Evolutionary conservation across 23 red algal genomes (phyloP), one percentile per base, ranked within the genome.

Genomic region (Cyanidiococcus yangmingshanensis): DNA sequence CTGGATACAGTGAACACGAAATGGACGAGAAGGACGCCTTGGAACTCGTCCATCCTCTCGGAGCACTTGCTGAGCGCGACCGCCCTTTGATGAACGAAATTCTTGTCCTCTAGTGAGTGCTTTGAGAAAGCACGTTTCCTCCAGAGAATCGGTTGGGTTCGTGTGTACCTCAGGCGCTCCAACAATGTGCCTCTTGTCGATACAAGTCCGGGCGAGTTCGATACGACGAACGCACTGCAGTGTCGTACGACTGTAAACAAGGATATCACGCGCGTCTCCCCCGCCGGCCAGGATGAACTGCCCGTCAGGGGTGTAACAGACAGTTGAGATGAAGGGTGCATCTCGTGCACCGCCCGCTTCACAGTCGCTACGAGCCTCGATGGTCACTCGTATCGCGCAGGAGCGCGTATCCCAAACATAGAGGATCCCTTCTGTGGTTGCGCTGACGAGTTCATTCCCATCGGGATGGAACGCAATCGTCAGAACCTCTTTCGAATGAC

Each of bases 291-390:
- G 54, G 16, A 98, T 50, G 58, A 91, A 98, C 34, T 88, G 76
- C 0, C 94, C 94, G 68, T 98, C 94, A 29, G 85, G 83, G 29
- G 94, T 89, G 76, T 89, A 98, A 0, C 58, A 75, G 1, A 98
- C 31, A 0, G 81, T 76, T 38, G 76, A 75, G 75, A 91, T 89
- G 36, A 67, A 77, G 16, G 79, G 79, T 7, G 79, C 74, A 27
- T 75, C 86, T 7, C 77, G 82, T 50, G 57, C 54, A 40, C 94
- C 82, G 29, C 84, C 94, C 34, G 57, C 54, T 31, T 85, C 80
- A 26, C 85, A 82, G 63, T 98, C 94, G n/a, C 94, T 59, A 57
- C 88, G 76, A 37, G 79, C 88, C 37, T 98, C 94, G 0, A 98
- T 84, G 1, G 94, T 87, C 31, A 84, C 87, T 2, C 80, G 39